Percentiles rank a stretch among this genome's conserved stretches.
Conservation (phyloP, 306 rosid species). For the Sphenostylis stenocarpa region DNA sequence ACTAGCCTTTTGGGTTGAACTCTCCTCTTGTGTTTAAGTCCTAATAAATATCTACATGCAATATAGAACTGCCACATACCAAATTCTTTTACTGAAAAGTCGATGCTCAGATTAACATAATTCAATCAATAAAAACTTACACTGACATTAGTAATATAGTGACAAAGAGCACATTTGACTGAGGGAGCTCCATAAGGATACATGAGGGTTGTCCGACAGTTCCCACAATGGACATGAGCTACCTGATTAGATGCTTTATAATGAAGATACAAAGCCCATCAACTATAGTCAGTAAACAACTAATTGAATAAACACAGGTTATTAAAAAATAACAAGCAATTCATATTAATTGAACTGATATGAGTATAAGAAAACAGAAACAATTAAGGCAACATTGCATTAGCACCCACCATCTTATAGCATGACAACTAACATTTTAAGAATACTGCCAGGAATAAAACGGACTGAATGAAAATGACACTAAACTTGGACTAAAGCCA, state of each 20-base stretch:
- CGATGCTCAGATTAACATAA: slow-evolving; percentile 1
- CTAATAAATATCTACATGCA: background rate
- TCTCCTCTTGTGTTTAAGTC: too few relatives aligned
- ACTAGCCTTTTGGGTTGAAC: too few relatives aligned
- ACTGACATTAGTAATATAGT: slow-evolving; percentile 71
- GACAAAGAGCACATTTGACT: slow-evolving; percentile 97
- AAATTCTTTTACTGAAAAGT: slow-evolving; percentile 1
- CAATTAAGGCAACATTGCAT: slow-evolving; percentile 12
- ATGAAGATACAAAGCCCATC: slow-evolving; percentile 39
- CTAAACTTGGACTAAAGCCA: slow-evolving; percentile 8
- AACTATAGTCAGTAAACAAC: slow-evolving; percentile 36
- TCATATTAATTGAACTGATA: slow-evolving; percentile 23
- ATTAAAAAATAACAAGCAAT: slow-evolving; percentile 25
- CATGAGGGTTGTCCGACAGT: slow-evolving; percentile 90
- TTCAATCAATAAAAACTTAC: slow-evolving; percentile 55
- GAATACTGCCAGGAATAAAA: background rate
- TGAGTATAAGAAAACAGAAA: slow-evolving; percentile 18
- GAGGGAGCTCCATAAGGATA: slow-evolving; percentile 98
- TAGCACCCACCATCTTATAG: slow-evolving; percentile 10
- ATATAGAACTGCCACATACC: background rate
- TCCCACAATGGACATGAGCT: slow-evolving; percentile 88
- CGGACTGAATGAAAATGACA: background rate
- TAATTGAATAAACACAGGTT: slow-evolving; percentile 17
- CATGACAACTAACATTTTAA: background rate
- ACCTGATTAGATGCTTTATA: slow-evolving; percentile 64